Evolutionary conservation across 2,329 filamentous ascomycete species (phyloP).

Genomic region (Trichoderma gracile): DNA sequence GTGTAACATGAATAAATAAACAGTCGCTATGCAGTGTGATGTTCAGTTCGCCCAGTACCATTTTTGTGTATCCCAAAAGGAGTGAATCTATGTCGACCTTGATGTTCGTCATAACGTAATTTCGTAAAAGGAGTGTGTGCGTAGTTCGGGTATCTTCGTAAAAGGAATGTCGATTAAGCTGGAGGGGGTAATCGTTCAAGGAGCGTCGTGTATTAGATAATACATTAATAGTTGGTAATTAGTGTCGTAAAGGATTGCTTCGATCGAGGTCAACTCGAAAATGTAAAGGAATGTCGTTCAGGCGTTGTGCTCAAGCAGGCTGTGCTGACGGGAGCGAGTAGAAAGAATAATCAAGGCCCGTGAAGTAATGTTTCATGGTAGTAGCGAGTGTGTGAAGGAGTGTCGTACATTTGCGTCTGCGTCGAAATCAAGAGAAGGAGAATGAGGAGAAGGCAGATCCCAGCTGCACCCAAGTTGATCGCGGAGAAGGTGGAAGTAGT

Average conservation of each 20-base stretch:
- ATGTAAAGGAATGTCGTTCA: slow-evolving; percentile 31
- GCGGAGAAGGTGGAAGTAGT: not conserved
- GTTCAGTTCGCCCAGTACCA: slow-evolving; percentile 42
- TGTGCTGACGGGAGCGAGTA: slow-evolving; percentile 16
- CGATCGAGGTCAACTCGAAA: slow-evolving; percentile 36
- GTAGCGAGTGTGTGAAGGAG: slow-evolving; percentile 43
- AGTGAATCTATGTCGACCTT: slow-evolving; percentile 48
- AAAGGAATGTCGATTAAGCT: slow-evolving; percentile 36
- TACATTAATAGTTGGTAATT: slow-evolving; percentile 33
- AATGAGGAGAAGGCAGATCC: slow-evolving; percentile 25
- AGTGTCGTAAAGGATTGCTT: slow-evolving; percentile 35
- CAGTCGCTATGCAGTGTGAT: slow-evolving; percentile 58
- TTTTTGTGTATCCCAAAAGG: slow-evolving; percentile 38
- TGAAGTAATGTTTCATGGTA: slow-evolving; percentile 18
- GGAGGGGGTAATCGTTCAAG: slow-evolving; percentile 35
- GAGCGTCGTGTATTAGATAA: slow-evolving; percentile 38
- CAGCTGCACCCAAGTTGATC: slow-evolving; percentile 15
- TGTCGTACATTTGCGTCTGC: slow-evolving; percentile 42
- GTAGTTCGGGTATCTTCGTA: slow-evolving; percentile 37
- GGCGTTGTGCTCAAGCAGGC: slow-evolving; percentile 23
- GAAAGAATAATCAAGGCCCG: slow-evolving; percentile 11
- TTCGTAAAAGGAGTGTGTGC: slow-evolving; percentile 39
- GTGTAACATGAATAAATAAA: slow-evolving; percentile 34
- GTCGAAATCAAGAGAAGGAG: slow-evolving; percentile 31
- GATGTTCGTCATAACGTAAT: slow-evolving; percentile 29